phyloP scores from a whole-genome alignment of 805 yeast genomes.

The Starmerella vaccinii region DNA sequence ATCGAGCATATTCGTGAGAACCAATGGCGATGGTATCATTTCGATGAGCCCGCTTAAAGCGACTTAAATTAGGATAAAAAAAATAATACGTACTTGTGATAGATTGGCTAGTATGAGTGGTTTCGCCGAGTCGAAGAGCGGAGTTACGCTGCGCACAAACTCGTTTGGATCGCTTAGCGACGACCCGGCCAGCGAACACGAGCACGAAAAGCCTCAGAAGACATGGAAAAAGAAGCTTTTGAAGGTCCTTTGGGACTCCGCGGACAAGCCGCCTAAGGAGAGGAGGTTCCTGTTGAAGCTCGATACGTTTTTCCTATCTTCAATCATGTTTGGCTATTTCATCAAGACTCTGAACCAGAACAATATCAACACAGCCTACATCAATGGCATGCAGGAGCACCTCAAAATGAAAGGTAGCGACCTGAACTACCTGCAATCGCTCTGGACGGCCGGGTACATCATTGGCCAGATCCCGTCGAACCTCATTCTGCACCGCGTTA shows the following conservation, averaged over 20 bases:
- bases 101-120: not conserved
- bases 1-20: not conserved
- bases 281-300: constrained; percentile 31
- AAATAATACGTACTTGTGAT: too few species aligned
- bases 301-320: constrained; percentile 35
- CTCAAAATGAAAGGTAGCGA: constrained; percentile 37
- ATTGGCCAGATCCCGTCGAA: constrained; percentile 43
- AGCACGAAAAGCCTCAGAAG: not conserved
- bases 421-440: constrained; percentile 37
- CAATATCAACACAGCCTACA: constrained; percentile 39
- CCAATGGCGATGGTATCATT: constrained; percentile 5
- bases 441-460: constrained; percentile 44
- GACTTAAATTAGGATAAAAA: not conserved
- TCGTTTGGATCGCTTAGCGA: not conserved
- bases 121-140: not conserved
- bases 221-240: not conserved
- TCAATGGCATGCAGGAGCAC: constrained; percentile 40
- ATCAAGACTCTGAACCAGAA: constrained; percentile 38
- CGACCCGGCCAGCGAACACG: not conserved
- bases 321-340: constrained; percentile 39
- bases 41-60: not conserved
- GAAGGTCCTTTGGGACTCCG: constrained; percentile 26
- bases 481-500: constrained; percentile 34
- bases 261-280: constrained; percentile 34
- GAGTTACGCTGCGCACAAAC: not conserved